Evolutionary conservation across 179 eudicot species (phyloP).

Genomic region (Actinidia arguta): DNA sequence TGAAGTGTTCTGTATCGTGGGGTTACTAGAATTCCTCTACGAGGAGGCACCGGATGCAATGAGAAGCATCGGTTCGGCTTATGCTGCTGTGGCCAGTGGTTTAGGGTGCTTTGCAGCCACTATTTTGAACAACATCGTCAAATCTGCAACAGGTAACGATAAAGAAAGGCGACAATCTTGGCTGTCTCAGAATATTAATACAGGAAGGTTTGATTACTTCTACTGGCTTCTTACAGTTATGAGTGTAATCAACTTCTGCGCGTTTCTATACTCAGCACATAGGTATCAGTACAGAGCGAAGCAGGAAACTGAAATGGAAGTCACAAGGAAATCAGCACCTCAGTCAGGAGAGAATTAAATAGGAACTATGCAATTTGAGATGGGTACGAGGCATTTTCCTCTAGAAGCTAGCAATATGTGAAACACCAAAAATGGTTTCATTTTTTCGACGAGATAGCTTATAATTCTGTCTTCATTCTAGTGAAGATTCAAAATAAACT

Average conservation of each 20-base stretch:
- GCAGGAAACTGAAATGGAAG: slow-evolving; percentile 27
- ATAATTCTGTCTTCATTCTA: too few relatives aligned
- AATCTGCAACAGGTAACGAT: slow-evolving; percentile 51
- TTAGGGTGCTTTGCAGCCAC: slow-evolving; percentile 89
- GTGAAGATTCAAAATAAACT: too few relatives aligned
- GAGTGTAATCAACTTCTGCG: slow-evolving; percentile 67
- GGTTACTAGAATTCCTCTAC: slow-evolving; percentile 82
- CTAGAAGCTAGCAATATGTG: too few relatives aligned
- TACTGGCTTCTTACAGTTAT: slow-evolving; percentile 85
- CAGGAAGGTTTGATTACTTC: slow-evolving; percentile 81
- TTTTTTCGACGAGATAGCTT: too few relatives aligned
- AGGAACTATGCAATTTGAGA: not conserved
- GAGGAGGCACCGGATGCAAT: slow-evolving; percentile 97
- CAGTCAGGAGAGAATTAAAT: not conserved
- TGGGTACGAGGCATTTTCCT: not conserved
- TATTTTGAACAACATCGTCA: slow-evolving; percentile 63
- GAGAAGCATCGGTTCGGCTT: slow-evolving; percentile 95
- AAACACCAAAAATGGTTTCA: too few relatives aligned
- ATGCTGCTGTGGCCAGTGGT: slow-evolving; percentile 96
- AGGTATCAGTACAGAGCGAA: slow-evolving; percentile 67
- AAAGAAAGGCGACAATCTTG: slow-evolving; percentile 51
- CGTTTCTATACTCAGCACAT: slow-evolving; percentile 62
- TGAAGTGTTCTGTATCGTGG: slow-evolving; percentile 87
- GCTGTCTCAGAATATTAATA: slow-evolving; percentile 90
- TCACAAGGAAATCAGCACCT: slow-evolving; percentile 16